Conservation (phyloP, 495 filamentous ascomycete species). For the Extremus antarcticus region DNA sequence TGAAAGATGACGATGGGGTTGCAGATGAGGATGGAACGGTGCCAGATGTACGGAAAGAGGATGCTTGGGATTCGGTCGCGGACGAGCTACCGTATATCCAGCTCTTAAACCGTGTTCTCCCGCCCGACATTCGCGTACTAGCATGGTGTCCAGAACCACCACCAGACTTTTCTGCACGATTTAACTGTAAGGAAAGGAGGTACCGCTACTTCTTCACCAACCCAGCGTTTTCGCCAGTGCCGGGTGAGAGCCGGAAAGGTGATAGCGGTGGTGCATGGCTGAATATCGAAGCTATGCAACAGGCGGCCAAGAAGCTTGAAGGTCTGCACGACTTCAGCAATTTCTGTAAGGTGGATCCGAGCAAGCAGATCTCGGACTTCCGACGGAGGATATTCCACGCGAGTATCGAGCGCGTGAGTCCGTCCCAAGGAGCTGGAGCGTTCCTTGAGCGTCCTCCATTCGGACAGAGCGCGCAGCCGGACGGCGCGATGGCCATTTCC, state of each 20-base stretch:
- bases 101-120: conserved; percentile 75
- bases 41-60: conserved; percentile 3
- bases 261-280: conserved; percentile 42
- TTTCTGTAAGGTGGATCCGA: conserved; percentile 82
- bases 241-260: conserved; percentile 22
- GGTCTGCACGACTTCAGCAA: conserved; percentile 92
- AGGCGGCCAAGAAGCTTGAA: conserved; percentile 65
- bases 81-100: conserved; percentile 78
- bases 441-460: conserved; percentile 10
- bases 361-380: conserved; percentile 78
- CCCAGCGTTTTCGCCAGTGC: conserved; percentile 62
- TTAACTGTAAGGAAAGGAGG: conserved; percentile 76
- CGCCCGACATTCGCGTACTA: conserved; percentile 75
- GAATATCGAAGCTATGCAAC: conserved; percentile 75
- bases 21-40: not conserved
- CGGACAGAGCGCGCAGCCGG: not conserved
- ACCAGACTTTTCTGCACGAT: conserved; percentile 74
- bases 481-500: not conserved
- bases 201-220: conserved; percentile 98
- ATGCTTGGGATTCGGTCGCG: conserved; percentile 54
- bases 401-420: conserved; percentile 54
- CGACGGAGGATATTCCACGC: conserved; percentile 62
- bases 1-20: conserved; percentile 17
- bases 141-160: conserved; percentile 87
- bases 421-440: conserved; percentile 7